These are phyloP conservation scores for Cylindrotheca closterium DNA, from an alignment of 108 stramenopile species.

Conservation along the genomic window DNA sequence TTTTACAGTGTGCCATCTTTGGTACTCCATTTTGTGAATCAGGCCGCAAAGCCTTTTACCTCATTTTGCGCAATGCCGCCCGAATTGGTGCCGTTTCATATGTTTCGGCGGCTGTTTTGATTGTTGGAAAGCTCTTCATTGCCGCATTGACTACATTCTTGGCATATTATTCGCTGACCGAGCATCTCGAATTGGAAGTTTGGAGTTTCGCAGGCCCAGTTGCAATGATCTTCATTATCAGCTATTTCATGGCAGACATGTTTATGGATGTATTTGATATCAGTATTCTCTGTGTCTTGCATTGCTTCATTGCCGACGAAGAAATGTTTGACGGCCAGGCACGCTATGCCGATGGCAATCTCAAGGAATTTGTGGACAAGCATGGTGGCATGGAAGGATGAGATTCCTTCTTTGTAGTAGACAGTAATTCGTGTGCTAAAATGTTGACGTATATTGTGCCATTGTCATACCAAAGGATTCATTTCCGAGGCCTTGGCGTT, in stretches of 20 bases:
- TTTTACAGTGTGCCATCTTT: constrained; percentile 88
- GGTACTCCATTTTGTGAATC: constrained; percentile 82
- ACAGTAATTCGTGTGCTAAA: neutral
- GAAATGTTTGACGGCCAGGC: constrained; percentile 78
- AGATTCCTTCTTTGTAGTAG: neutral
- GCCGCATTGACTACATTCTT: constrained; percentile 55
- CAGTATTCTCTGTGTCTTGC: constrained; percentile 78
- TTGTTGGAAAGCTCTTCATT: constrained; percentile 87
- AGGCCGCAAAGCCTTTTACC: constrained; percentile 72
- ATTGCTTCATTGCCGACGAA: constrained; percentile 90
- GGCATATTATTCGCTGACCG: constrained; percentile 38
- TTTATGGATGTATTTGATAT: constrained; percentile 83
- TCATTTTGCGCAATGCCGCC: constrained; percentile 79
- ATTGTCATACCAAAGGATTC: neutral
- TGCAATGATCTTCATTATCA: constrained; percentile 58
- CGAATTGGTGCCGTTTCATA: constrained; percentile 63
- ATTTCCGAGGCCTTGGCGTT: neutral
- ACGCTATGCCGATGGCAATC: constrained; percentile 60
- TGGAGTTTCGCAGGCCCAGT: constrained; percentile 66
- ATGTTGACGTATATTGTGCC: neutral
- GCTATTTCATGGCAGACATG: constrained; percentile 64
- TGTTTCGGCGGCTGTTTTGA: constrained; percentile 72
- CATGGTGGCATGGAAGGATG: constrained; percentile 6
- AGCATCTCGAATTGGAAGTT: constrained; percentile 32
- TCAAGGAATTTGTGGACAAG: constrained; percentile 34